Percentiles rank a stretch among this genome's conserved stretches.
Conservation (phyloP, 768 basidiomycete genomes). For the Leccinum longicurvipes region DNA sequence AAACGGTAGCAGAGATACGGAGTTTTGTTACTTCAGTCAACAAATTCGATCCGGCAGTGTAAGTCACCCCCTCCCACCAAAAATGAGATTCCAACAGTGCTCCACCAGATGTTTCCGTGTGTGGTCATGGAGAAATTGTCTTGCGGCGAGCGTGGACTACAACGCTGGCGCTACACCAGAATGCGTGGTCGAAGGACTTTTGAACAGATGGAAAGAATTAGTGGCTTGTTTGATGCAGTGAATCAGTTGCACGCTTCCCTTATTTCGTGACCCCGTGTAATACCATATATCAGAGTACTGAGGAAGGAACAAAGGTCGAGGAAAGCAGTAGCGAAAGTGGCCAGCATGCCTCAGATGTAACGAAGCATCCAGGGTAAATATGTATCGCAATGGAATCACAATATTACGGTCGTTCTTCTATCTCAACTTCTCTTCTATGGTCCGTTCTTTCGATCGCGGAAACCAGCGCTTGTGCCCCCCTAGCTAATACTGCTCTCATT, state of each 20-base stretch:
- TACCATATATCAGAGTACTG: slow-evolving; percentile 79
- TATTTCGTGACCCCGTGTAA: slow-evolving; percentile 24
- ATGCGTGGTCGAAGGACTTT: not conserved
- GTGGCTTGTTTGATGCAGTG: not conserved
- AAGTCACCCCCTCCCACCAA: not conserved
- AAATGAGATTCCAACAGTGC: no score
- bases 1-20: not conserved
- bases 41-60: not conserved
- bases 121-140: slow-evolving; percentile 2
- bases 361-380: slow-evolving; percentile 12
- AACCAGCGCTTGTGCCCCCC: slow-evolving; percentile 59
- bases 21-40: not conserved
- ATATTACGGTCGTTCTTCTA: slow-evolving; percentile 37
- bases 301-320: slow-evolving; percentile 96
- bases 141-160: slow-evolving; percentile 1
- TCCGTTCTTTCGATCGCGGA: slow-evolving; percentile 50
- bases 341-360: slow-evolving; percentile 84
- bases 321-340: slow-evolving; percentile 87
- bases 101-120: not conserved
- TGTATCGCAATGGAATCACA: slow-evolving; percentile 6
- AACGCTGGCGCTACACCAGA: not conserved
- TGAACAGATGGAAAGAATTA: slow-evolving; percentile 1
- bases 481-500: slow-evolving; percentile 72
- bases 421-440: slow-evolving; percentile 32
- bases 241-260: not conserved